Conservation (phyloP, 2,329 filamentous ascomycete genomes). For the Nothophaeocryptopus gaeumannii region DNA sequence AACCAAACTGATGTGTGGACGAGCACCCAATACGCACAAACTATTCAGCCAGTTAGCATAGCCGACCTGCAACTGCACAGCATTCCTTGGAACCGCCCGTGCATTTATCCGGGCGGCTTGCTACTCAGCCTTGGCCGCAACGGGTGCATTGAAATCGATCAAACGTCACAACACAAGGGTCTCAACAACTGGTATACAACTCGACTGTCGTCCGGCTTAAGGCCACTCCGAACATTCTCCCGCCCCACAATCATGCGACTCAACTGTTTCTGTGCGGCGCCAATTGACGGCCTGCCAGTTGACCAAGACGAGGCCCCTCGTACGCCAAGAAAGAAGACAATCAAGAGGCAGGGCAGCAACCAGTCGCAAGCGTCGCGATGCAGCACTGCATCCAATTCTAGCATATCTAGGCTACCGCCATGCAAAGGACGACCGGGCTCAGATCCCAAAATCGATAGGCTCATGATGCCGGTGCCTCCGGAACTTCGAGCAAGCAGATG, state of each 20-base stretch:
- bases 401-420: slow-evolving; percentile 33
- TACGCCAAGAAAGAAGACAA: slow-evolving; percentile 20
- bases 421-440: slow-evolving; percentile 26
- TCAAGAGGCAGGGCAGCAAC: slow-evolving; percentile 25
- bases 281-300: slow-evolving; percentile 14
- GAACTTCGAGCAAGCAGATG: slow-evolving; percentile 29
- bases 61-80: neutral
- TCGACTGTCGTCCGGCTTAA: neutral
- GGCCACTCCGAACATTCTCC: neutral
- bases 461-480: slow-evolving; percentile 35
- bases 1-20: slow-evolving; percentile 29
- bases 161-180: slow-evolving; percentile 15
- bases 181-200: slow-evolving; percentile 1
- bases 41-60: slow-evolving; percentile 17
- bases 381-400: slow-evolving; percentile 30
- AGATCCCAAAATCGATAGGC: slow-evolving; percentile 32
- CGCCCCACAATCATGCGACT: slow-evolving; percentile 25
- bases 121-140: slow-evolving; percentile 11
- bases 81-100: slow-evolving; percentile 3
- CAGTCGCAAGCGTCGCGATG: slow-evolving; percentile 27
- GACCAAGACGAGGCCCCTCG: slow-evolving; percentile 22
- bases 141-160: slow-evolving; percentile 5
- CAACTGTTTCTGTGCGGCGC: slow-evolving; percentile 27
- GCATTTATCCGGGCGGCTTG: neutral
- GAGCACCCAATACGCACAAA: slow-evolving; percentile 26